Percentiles rank a stretch among this genome's conserved stretches.
phyloP scores from a whole-genome alignment of 2,329 filamentous ascomycete genomes.

The Pseudocercospora fuligena region DNA sequence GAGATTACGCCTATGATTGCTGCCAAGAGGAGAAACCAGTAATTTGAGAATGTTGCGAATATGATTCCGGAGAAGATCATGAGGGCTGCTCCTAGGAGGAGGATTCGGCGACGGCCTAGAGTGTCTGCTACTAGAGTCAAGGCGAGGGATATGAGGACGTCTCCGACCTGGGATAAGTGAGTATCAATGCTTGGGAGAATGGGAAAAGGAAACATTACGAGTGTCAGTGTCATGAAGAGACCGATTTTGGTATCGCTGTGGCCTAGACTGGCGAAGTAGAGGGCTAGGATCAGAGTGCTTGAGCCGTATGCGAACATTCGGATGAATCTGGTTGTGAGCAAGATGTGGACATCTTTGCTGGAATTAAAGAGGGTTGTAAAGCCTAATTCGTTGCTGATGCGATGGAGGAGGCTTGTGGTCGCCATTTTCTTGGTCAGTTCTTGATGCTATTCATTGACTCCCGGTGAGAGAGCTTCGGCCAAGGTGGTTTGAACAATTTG shows the following conservation, averaged over 20 bases:
- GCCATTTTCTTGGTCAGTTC: slow-evolving; percentile 1
- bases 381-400: slow-evolving; percentile 48
- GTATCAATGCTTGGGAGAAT: not conserved
- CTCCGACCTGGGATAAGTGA: slow-evolving; percentile 29
- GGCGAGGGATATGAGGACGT: slow-evolving; percentile 38
- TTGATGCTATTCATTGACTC: too few relatives aligned
- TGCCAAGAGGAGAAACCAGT: slow-evolving; percentile 39
- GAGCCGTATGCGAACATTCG: slow-evolving; percentile 68
- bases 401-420: not conserved
- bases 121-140: slow-evolving; percentile 40
- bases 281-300: slow-evolving; percentile 39
- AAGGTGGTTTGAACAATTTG: too few relatives aligned
- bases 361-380: slow-evolving; percentile 51
- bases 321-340: slow-evolving; percentile 64
- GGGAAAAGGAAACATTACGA: slow-evolving; percentile 16
- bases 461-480: too few relatives aligned
- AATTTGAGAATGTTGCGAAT: slow-evolving; percentile 37
- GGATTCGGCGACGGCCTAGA: slow-evolving; percentile 37
- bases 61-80: slow-evolving; percentile 38
- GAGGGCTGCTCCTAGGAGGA: slow-evolving; percentile 35
- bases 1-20: slow-evolving; percentile 43
- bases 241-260: slow-evolving; percentile 39
- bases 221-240: slow-evolving; percentile 43
- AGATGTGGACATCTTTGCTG: slow-evolving; percentile 59
- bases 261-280: slow-evolving; percentile 38